Conservation (phyloP, 345 rosid species). For the Salix udensis region DNA sequence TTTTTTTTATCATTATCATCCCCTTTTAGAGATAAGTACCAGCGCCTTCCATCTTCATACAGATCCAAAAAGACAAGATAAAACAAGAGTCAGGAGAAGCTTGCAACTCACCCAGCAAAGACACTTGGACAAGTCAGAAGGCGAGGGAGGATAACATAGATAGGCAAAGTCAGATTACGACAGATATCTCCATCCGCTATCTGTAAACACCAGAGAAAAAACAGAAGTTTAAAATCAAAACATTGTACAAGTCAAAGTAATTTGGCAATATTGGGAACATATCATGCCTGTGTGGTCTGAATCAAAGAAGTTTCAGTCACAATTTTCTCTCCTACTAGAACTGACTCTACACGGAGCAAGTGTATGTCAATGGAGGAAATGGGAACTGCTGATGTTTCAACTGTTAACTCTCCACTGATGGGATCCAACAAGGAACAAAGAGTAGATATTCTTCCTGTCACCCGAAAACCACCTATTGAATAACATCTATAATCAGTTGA, state of each 20-base stretch:
- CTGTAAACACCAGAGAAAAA: constrained; percentile 31
- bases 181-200: constrained; percentile 90
- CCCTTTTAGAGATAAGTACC: no score
- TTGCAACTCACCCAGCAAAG: no score
- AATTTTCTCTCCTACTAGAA: constrained; percentile 74
- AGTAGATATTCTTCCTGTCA: constrained; percentile 72
- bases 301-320: constrained; percentile 81
- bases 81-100: background rate
- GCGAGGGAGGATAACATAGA: constrained; percentile 74
- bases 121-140: constrained; percentile 35
- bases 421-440: constrained; percentile 65
- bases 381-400: constrained; percentile 77
- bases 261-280: background rate
- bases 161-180: constrained; percentile 58
- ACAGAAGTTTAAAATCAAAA: constrained; percentile 5
- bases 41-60: no score
- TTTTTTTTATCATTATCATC: no score
- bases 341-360: constrained; percentile 64
- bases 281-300: constrained; percentile 75
- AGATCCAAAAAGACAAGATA: background rate
- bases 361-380: constrained; percentile 74
- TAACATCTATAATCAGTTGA: background rate
- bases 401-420: constrained; percentile 69
- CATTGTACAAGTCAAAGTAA: background rate
- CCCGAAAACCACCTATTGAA: constrained; percentile 72